These are phyloP conservation scores for Microthlaspi erraticum DNA, from an alignment of 345 rosid species.

Conservation along the genomic window DNA sequence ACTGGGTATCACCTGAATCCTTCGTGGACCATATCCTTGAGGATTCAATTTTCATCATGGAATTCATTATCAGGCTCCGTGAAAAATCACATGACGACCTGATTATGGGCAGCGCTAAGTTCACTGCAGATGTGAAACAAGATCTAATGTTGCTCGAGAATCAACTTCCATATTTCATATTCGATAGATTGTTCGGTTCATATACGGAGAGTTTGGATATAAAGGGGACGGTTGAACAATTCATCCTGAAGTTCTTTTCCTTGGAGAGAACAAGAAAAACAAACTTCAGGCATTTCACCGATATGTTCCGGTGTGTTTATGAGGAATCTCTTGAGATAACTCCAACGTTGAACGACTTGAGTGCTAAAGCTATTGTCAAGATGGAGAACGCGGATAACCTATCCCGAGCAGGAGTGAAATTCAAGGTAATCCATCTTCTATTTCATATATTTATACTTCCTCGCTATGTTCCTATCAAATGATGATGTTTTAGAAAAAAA, in stretches of 20 bases:
- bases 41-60: slow-evolving; percentile 18
- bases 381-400: slow-evolving; percentile 11
- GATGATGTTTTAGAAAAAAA: too few species aligned
- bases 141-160: slow-evolving; percentile 27
- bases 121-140: neutral
- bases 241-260: neutral
- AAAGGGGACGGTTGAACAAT: neutral
- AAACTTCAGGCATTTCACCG: slow-evolving; percentile 20
- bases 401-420: slow-evolving; percentile 3
- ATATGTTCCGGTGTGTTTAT: slow-evolving; percentile 12
- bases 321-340: slow-evolving; percentile 12
- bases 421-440: neutral
- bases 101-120: neutral
- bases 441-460: too few species aligned
- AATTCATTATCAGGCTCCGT: neutral
- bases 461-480: too few species aligned
- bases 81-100: neutral
- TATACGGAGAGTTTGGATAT: neutral
- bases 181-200: neutral
- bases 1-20: neutral
- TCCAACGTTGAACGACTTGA: neutral
- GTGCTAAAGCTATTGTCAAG: neutral
- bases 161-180: slow-evolving; percentile 26
- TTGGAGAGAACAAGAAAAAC: neutral
- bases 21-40: neutral